A percentile compares a stretch with the other conserved stretches of the same genome.
These are phyloP conservation scores for Byssothecium circinans DNA, from an alignment of 2,329 filamentous ascomycete species.

Conservation along the genomic window DNA sequence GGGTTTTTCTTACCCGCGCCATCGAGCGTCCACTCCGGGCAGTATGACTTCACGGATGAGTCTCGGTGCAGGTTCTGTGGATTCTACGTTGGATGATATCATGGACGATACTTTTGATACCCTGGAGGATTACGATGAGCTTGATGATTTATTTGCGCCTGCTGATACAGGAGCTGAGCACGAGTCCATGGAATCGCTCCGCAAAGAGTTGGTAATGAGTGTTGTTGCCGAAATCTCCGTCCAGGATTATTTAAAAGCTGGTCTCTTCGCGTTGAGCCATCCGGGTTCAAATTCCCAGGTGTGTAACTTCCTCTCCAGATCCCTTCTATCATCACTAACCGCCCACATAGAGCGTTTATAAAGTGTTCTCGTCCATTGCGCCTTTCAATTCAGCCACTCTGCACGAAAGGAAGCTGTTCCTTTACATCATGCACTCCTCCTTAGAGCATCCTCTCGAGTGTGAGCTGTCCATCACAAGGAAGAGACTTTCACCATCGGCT, in stretches of 20 bases:
- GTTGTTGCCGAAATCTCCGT: slow-evolving; percentile 39
- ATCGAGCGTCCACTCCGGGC: slow-evolving; percentile 61
- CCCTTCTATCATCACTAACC: not conserved
- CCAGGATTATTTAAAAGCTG: slow-evolving; percentile 30
- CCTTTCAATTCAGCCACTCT: slow-evolving; percentile 42
- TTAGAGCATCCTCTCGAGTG: slow-evolving; percentile 38
- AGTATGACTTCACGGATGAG: slow-evolving; percentile 44
- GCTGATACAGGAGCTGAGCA: slow-evolving; percentile 32
- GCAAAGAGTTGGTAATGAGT: slow-evolving; percentile 44
- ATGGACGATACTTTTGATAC: slow-evolving; percentile 44
- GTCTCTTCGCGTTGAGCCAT: slow-evolving; percentile 28
- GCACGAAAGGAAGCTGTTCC: slow-evolving; percentile 40
- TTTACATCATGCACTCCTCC: slow-evolving; percentile 42
- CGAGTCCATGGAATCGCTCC: slow-evolving; percentile 40
- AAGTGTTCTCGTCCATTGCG: slow-evolving; percentile 34
- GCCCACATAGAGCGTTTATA: slow-evolving; percentile 18
- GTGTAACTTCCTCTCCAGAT: slow-evolving; percentile 1
- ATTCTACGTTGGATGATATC: slow-evolving; percentile 42
- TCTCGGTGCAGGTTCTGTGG: slow-evolving; percentile 39
- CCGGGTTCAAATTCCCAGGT: slow-evolving; percentile 19
- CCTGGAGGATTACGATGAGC: slow-evolving; percentile 44
- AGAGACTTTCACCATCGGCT: slow-evolving; percentile 33
- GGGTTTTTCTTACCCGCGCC: slow-evolving; percentile 43
- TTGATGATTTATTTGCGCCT: slow-evolving; percentile 42
- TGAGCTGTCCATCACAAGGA: slow-evolving; percentile 41